Base-by-base conservation (phyloP, 306 rosid genomes). In the Acacia acuminata region DNA sequence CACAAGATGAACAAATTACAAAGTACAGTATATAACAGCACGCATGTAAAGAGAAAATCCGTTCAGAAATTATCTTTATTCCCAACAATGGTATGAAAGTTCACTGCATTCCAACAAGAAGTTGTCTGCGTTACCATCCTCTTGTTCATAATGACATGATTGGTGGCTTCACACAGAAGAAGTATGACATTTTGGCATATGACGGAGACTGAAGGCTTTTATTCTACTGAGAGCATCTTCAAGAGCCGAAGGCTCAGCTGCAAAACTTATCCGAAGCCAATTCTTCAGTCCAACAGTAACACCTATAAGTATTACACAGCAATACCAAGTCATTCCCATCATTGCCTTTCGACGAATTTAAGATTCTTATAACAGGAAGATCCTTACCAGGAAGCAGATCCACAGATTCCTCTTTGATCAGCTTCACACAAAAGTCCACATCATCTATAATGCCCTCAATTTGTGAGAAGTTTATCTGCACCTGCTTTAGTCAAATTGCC, bases 321-420 rank as follows among this genome's bases (percentile, higher is more conserved):
- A 81, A 81, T 14, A 45, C 64, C 56, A 8, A 24, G 70, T 71
- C 55, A 70, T 70, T 70, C 32, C 43, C 60, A 42, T 9, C 81
- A 73, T 50, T 32, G 19, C 43, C 55, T 11, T 16, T 45, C n/a
- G 20, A 61, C 10, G 74, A 79, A 70, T 27, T 7, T 61, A 36
- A 78, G 19, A 75, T 79, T 83, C 38, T 67, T 43, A 67, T 10
- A 19, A 73, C 79, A 34, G 20, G 51, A 20, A 78, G 12, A 22
- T 45, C 24, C 82, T 77, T 88, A 89, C 94, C 93, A 19, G 97
- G 93, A 51, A 92, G 89, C 66, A 90, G 58, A 71, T 85, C 32
- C 71, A 90, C 88, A 34, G 88, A 89, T 80, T 92, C 94, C 86
- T 92, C 94, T 85, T 75, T 84, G 75, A 92, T 86, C 53, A 90